These are phyloP conservation scores for Luvunga scandens DNA, from an alignment of 345 rosid genomes.

Conservation along the genomic window DNA sequence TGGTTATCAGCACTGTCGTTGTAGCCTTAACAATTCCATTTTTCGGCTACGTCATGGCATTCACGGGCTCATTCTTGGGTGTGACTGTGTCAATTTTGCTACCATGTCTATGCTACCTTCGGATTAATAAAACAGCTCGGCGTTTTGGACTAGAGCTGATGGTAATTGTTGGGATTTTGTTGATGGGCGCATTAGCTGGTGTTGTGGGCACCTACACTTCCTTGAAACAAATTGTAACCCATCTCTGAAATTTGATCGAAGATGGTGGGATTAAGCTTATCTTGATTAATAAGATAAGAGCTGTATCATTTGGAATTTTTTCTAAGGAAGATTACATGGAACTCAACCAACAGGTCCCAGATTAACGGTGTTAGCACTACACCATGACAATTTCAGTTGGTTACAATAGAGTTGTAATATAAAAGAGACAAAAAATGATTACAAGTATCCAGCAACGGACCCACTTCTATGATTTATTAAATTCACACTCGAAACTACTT, in stretches of 20 bases:
- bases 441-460: background rate
- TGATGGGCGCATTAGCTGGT: constrained; percentile 36
- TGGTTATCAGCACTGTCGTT: constrained; percentile 49
- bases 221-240: constrained; percentile 43
- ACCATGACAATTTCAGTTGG: background rate
- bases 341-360: background rate
- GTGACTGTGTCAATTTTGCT: constrained; percentile 46
- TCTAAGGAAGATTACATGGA: background rate
- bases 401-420: background rate
- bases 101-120: constrained; percentile 67
- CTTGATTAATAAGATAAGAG: background rate
- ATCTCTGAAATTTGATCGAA: constrained; percentile 20
- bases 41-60: constrained; percentile 66
- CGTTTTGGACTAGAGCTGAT: constrained; percentile 36
- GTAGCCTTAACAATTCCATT: constrained; percentile 59
- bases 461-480: background rate
- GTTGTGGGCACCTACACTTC: constrained; percentile 49
- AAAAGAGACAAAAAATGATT: background rate
- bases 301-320: background rate
- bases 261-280: background rate
- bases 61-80: constrained; percentile 56
- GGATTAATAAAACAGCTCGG: constrained; percentile 32
- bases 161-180: constrained; percentile 33
- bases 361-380: background rate
- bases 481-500: background rate